Evolutionary conservation across 495 filamentous ascomycete genomes (phyloP), one percentile per base, ranked within the genome.

Genomic region (Hyaloscypha bicolor): DNA sequence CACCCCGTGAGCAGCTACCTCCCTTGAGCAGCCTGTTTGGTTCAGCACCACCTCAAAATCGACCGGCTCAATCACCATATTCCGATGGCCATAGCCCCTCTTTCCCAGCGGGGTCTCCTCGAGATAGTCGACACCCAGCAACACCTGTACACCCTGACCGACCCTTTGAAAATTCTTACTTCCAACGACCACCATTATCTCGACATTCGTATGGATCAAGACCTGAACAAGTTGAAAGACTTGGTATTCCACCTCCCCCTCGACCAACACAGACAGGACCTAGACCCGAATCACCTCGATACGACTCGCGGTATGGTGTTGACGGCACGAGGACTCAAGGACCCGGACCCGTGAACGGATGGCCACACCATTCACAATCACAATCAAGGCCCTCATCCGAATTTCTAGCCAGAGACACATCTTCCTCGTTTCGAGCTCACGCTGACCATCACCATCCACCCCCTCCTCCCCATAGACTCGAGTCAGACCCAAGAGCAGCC

Each of bases 11-110:
- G 63, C 79, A 83, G 71, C 78, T 86, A 52, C 84, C 84, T 0
- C 76, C 84, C 25, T 62, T 86, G 63, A 86, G 82, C 67, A 85
- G 83, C 65, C 73, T 86, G 11, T 85, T 86, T 75, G 81, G 79
- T 2, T 76, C 79, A n/a, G 69, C 79, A 9, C 72, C 79, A 25
- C 72, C 76, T 52, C 77, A 53, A 31, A 57, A 29, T 14, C 35
- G 77, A 25, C 75, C 81, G 16, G 63, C 77, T 55, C 79, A 78
- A 63, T 82, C 82, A 42, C 76, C 81, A 62, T 73, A 76, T 31
- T 79, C 78, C 16, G 82, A 84, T 45, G 77, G 80, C 55, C 77
- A 76, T 11, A 77, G 76, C 65, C 73, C 74, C 62, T 51, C 62
- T 8, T 79, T 76, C 67, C 62, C 80, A 65, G 62, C 76, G 14